Evolutionary conservation across 495 filamentous ascomycete genomes (phyloP).

Genomic region (Parathielavia appendiculata): DNA sequence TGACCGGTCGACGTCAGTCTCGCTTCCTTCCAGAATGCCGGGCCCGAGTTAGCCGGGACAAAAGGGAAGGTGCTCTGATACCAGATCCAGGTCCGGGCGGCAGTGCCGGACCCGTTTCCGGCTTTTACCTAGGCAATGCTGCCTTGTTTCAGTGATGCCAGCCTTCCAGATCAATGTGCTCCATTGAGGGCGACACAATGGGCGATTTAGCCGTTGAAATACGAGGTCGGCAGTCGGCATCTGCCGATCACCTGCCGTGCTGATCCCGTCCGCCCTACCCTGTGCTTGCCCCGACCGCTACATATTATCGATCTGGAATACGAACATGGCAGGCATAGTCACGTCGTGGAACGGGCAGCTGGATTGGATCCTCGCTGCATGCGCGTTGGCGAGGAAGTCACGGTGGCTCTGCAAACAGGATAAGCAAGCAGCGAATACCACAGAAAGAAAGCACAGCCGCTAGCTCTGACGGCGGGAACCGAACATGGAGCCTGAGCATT

Average conservation of each 20-base stretch:
- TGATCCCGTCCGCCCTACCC: too few species aligned
- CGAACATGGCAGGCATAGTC: background rate
- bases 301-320: background rate
- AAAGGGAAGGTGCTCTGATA: too few species aligned
- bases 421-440: background rate
- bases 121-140: background rate
- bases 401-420: background rate
- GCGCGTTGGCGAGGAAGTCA: background rate
- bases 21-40: too few species aligned
- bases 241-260: conserved; percentile 7
- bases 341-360: background rate
- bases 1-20: too few species aligned
- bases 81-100: too few species aligned
- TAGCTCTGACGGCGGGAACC: too few species aligned
- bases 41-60: too few species aligned
- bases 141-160: background rate
- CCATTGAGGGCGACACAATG: background rate
- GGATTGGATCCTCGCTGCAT: background rate
- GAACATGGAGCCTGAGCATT: too few species aligned
- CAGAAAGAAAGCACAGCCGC: too few species aligned
- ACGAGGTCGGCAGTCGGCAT: conserved; percentile 4
- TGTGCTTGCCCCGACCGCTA: background rate
- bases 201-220: conserved; percentile 4
- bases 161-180: background rate
- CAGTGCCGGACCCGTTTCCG: too few species aligned